Percentiles rank a stretch among this genome's conserved stretches.
phyloP scores from a whole-genome alignment of 1,284 basidiomycete species.

The Tilletiaria anomala region DNA sequence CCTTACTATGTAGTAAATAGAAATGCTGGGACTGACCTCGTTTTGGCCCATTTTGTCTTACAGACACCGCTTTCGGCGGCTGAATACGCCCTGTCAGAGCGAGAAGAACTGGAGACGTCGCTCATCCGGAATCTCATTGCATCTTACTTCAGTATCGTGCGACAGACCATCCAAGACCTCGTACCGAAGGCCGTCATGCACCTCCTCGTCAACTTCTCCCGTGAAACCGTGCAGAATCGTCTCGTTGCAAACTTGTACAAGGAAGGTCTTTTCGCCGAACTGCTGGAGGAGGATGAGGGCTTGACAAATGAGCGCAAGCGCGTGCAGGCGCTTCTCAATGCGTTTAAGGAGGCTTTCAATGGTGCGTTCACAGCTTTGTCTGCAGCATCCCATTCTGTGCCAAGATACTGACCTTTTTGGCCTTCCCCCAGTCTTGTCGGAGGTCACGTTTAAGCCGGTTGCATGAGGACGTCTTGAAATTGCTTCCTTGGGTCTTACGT shows the following conservation, averaged over 20 bases:
- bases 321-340: constrained; percentile 85
- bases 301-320: constrained; percentile 80
- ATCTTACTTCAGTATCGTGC: constrained; percentile 89
- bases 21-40: neutral
- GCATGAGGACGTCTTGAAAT: too few species aligned
- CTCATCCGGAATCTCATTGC: constrained; percentile 87
- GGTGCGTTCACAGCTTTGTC: constrained; percentile 4
- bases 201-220: constrained; percentile 86
- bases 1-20: neutral
- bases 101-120: constrained; percentile 90
- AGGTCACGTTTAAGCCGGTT: constrained; percentile 26
- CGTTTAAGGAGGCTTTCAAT: constrained; percentile 86
- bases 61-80: constrained; percentile 52
- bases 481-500: too few species aligned
- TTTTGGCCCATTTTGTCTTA: neutral
- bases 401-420: neutral
- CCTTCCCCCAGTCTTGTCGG: constrained; percentile 10
- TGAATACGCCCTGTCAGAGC: constrained; percentile 50
- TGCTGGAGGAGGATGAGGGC: constrained; percentile 90
- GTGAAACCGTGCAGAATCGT: constrained; percentile 87
- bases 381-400: neutral
- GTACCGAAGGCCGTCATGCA: constrained; percentile 59
- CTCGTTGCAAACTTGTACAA: constrained; percentile 86
- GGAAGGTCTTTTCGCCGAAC: constrained; percentile 58
- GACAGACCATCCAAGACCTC: constrained; percentile 90